Evolutionary conservation across 1,139 yeast genomes (phyloP), one percentile per base, ranked within the genome.

Genomic region (Lodderomyces oxycetoniae): DNA sequence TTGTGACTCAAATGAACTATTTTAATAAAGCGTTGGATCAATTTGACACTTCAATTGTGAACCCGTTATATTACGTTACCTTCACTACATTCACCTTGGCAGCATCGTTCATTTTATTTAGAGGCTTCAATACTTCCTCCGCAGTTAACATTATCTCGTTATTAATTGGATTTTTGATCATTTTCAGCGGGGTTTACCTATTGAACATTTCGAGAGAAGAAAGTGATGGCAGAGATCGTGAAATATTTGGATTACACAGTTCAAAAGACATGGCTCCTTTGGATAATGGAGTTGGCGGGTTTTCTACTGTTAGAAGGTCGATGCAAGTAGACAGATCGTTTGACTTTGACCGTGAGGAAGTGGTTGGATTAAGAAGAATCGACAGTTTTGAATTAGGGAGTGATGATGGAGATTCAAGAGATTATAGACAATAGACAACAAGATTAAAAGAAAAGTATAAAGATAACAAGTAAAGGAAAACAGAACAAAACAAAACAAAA

Each of bases 11-110:
- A 59, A 86, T 87, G 96, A 87, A 86, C 62, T 87, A 84, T 56
- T 86, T 87, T 68, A 87, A 87, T 68, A 87, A 86, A 63, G 96
- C 96, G 0, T 70, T 87, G 51, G 96, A 89, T 49, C 95, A 85
- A 57, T 87, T 86, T 51, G 96, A 87, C 54, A 87, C 96, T 3
- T 85, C 95, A 1, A 84, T 88, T 45, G 96, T 87, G 37, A 87
- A 88, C 57, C 96, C 96, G 21, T 67, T 87, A 42, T 87, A 87
- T 61, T 87, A 88, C 52, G 96, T 87, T 37, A 81, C 95, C 0
- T 88, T 87, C 61, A 87, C 96, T 26, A 87, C 96, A 1, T 86
- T 85, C 38, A 88, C 96, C 0, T 69, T 87, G 47, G 70, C 76
- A 36, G 96, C 96, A 1, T 85, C 95, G 24, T 88, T 88, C 56